Conservation (phyloP, 495 filamentous ascomycete species). For the Xylaria sp. region DNA sequence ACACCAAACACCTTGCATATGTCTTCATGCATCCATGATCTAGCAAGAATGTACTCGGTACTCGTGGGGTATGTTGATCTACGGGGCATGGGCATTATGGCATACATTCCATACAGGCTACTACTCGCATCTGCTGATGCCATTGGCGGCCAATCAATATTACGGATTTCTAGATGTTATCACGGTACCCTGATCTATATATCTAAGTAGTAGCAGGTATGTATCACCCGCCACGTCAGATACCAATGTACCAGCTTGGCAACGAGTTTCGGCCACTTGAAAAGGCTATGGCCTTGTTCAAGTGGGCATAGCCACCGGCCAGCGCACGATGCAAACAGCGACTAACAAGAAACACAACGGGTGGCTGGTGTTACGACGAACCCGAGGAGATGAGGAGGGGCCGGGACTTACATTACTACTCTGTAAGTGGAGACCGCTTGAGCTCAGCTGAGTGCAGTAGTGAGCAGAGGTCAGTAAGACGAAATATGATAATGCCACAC, state of each 20-base stretch:
- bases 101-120: neutral
- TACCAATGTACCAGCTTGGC: slow-evolving; percentile 15
- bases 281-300: neutral
- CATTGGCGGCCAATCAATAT: neutral
- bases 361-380: slow-evolving; percentile 17
- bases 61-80: slow-evolving; percentile 13
- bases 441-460: slow-evolving; percentile 1
- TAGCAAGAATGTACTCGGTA: neutral
- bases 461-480: neutral
- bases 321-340: slow-evolving; percentile 19
- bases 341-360: slow-evolving; percentile 12
- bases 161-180: neutral
- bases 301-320: slow-evolving; percentile 15
- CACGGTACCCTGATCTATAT: neutral
- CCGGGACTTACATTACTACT: neutral
- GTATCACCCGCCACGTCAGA: slow-evolving; percentile 23
- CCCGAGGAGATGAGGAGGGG: neutral
- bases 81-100: neutral
- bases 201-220: neutral
- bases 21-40: neutral
- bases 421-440: slow-evolving; percentile 1
- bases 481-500: neutral
- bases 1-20: neutral
- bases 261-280: neutral
- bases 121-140: neutral